phyloP scores from a whole-genome alignment of 2,329 filamentous ascomycete species.

The Cladophialophora immunda region DNA sequence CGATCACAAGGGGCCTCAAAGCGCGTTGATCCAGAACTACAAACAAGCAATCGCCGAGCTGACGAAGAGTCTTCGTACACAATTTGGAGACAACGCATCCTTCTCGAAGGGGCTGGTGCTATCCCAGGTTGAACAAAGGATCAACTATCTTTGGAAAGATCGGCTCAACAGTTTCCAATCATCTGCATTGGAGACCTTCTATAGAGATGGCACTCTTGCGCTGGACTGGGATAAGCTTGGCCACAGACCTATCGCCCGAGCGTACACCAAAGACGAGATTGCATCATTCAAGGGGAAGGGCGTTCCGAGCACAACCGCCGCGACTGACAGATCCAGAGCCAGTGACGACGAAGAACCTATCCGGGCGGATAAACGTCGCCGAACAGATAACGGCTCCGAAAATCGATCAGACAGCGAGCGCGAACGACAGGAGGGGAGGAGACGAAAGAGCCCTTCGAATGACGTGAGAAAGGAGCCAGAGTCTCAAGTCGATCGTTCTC shows the following conservation, averaged over 20 bases:
- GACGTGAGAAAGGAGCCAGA: neutral
- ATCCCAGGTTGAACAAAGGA: slow-evolving; percentile 1
- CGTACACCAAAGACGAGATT: slow-evolving; percentile 1
- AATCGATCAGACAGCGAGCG: neutral
- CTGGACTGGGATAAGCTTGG: slow-evolving; percentile 7
- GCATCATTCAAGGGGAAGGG: neutral
- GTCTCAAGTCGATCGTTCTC: neutral
- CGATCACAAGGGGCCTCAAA: slow-evolving; percentile 3
- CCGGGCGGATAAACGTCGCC: neutral
- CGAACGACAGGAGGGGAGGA: neutral
- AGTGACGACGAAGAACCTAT: neutral
- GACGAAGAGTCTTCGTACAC: neutral
- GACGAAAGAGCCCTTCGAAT: neutral
- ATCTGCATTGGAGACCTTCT: neutral
- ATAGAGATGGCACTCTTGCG: neutral
- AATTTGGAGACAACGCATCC: neutral
- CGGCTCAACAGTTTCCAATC: neutral
- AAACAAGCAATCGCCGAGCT: neutral
- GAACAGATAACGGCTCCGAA: neutral
- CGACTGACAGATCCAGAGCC: too few species aligned
- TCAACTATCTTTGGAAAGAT: slow-evolving; percentile 6
- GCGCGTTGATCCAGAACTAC: slow-evolving; percentile 6
- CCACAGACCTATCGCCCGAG: slow-evolving; percentile 3
- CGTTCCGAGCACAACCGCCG: neutral
- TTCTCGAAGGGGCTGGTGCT: neutral